These are phyloP conservation scores for Aegilops longissima DNA, from an alignment of 176 grass and related monocot genomes.

Conservation along the genomic window DNA sequence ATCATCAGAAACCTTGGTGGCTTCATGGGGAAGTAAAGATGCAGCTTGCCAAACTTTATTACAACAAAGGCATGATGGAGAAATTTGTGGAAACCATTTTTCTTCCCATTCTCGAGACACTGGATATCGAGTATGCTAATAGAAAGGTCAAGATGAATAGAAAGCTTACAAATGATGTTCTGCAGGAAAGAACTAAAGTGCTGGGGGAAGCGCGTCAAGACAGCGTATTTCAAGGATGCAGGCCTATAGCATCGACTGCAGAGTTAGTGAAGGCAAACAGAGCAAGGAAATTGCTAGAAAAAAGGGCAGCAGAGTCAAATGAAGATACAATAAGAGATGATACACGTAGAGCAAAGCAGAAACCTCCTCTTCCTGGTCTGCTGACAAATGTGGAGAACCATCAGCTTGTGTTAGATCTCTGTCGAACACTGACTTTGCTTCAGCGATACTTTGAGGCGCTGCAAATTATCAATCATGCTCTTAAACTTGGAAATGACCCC, in stretches of 20 bases:
- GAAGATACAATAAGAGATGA: constrained; percentile 66
- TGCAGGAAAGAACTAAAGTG: constrained; percentile 82
- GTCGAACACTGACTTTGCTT: constrained; percentile 71
- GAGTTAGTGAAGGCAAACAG: constrained; percentile 75
- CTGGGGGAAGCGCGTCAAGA: constrained; percentile 64
- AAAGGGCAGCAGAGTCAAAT: constrained; percentile 54
- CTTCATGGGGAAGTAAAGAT: constrained; percentile 81
- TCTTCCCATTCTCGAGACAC: constrained; percentile 71
- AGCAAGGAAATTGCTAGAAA: constrained; percentile 83
- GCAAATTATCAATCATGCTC: constrained; percentile 78
- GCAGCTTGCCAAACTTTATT: constrained; percentile 80
- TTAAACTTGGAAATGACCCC: constrained; percentile 76
- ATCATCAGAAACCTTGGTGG: constrained; percentile 75
- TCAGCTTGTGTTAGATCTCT: constrained; percentile 80
- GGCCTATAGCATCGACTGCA: constrained; percentile 62
- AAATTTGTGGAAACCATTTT: constrained; percentile 79
- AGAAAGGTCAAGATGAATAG: constrained; percentile 57
- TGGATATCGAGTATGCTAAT: constrained; percentile 75
- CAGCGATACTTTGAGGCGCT: constrained; percentile 74
- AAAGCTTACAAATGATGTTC: constrained; percentile 73
- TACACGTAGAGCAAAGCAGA: constrained; percentile 56
- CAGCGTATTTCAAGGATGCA: constrained; percentile 82
- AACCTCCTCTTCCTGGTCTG: constrained; percentile 78
- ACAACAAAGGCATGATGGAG: constrained; percentile 59
- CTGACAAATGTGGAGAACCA: constrained; percentile 61